phyloP scores from a whole-genome alignment of 495 filamentous ascomycete genomes.

The Letharia columbiana region DNA sequence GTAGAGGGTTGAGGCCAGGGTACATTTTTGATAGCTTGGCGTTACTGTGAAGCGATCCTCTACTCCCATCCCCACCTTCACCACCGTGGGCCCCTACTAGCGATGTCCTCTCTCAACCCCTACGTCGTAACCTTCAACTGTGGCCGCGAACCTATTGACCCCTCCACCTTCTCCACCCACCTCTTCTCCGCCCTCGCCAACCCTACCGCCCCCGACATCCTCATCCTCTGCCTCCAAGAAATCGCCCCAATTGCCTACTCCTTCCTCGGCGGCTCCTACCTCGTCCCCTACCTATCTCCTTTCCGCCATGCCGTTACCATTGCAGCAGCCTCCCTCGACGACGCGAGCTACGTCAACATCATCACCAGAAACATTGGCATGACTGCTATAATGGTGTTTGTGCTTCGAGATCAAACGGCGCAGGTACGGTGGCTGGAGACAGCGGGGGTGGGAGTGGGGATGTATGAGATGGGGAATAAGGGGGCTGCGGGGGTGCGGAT shows the following conservation, averaged over 20 bases:
- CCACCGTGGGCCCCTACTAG: background rate
- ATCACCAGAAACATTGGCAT: conserved; percentile 68
- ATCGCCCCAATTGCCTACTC: conserved; percentile 73
- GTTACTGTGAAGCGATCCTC: background rate
- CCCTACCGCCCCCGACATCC: conserved; percentile 57
- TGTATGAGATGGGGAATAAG: conserved; percentile 88
- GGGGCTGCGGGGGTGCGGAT: conserved; percentile 77
- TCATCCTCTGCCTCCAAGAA: conserved; percentile 80
- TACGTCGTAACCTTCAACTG: conserved; percentile 91
- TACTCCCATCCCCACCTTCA: background rate
- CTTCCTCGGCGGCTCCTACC: conserved; percentile 75
- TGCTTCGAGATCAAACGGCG: conserved; percentile 44
- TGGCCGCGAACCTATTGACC: conserved; percentile 55
- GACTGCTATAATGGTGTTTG: conserved; percentile 81
- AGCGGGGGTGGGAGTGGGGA: conserved; percentile 70
- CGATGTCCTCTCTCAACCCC: conserved; percentile 44
- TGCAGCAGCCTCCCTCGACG: conserved; percentile 41
- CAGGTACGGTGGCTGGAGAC: conserved; percentile 53
- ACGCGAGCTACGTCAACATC: conserved; percentile 42
- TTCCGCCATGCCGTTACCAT: conserved; percentile 60
- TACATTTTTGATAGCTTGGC: background rate
- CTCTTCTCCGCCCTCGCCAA: conserved; percentile 60
- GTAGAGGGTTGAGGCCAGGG: no score
- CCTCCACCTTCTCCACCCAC: conserved; percentile 56
- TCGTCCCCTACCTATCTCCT: conserved; percentile 65